Evolutionary conservation across 495 filamentous ascomycete species (phyloP), one percentile per base, ranked within the genome.

Genomic region (Talaromyces stipitatus): DNA sequence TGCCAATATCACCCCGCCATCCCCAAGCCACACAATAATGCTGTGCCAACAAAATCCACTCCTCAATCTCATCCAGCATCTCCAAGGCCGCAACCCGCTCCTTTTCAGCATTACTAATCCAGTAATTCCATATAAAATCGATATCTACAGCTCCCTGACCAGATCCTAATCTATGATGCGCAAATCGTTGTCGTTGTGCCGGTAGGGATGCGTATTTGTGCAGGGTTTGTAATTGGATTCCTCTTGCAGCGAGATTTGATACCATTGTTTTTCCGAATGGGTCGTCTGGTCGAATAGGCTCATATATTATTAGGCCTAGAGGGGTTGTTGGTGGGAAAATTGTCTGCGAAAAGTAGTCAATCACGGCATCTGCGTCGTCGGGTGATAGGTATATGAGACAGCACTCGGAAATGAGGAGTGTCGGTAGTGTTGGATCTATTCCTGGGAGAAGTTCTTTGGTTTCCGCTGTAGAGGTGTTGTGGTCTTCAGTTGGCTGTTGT

Each of bases 1-100:
- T 64, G 48, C 61, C 64, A 30, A 57, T 52, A 0, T 68, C 72
- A 55, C 79, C 78, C 51, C 81, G 76, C 86, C 86, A 90, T 0
- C 82, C 92, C 92, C 92, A 97, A 9, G 79, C 85, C 55, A 97
- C 79, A 60, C 91, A 86, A 70, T 98, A 98, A 76, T 98, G 94
- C 58, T 79, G 79, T 4, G 90, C 90, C 62, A 98, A 68, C 66
- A 98, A 67, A 63, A 82, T 74, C 91, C 92, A 96, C 73, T 98
- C 94, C 72, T 98, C 94, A 55, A 96, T 81, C 71, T 98, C 94
- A 76, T 98, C 94, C 60, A 97, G 65, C 76, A 92, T 88, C 70
- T 97, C 94, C 54, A 97, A 68, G 23, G 70, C 65, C 48, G 86
- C 83, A 3, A 97, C 84, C 60, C 94, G 75, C 62, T 87, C 87